A percentile compares a stretch with the other conserved stretches of the same genome.
Evolutionary conservation across 108 stramenopile species (phyloP).

Genomic region (Cyclotella distinguenda): DNA sequence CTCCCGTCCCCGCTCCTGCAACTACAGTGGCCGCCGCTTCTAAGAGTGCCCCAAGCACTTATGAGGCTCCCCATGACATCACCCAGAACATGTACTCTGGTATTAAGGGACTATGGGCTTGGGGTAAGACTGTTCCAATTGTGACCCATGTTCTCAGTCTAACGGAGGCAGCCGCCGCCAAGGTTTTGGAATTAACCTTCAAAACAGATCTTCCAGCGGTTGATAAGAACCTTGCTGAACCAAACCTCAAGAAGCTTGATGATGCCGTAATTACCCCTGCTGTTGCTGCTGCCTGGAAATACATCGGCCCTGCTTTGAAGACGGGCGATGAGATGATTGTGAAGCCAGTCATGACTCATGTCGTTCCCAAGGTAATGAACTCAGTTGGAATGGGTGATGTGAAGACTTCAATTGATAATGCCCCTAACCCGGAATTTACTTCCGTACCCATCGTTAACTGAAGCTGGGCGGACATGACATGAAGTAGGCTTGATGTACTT

Average conservation of each 20-base stretch:
- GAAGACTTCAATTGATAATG: conserved; percentile 12
- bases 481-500: too few species aligned
- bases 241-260: conserved; percentile 59
- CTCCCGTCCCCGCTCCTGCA: neutral
- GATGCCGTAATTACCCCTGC: conserved; percentile 63
- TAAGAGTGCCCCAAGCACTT: too few species aligned
- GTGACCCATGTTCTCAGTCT: conserved; percentile 55
- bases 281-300: conserved; percentile 50
- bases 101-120: conserved; percentile 69
- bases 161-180: conserved; percentile 67
- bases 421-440: conserved; percentile 31
- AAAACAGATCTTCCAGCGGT: conserved; percentile 52
- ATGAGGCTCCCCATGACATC: conserved; percentile 47
- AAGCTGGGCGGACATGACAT: too few species aligned
- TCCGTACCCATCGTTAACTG: conserved; percentile 14
- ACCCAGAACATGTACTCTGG: conserved; percentile 57
- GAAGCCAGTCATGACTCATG: conserved; percentile 26
- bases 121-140: conserved; percentile 71
- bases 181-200: conserved; percentile 48
- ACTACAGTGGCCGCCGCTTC: neutral
- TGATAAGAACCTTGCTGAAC: conserved; percentile 40
- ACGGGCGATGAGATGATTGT: conserved; percentile 63
- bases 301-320: conserved; percentile 47
- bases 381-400: conserved; percentile 15
- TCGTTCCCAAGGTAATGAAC: conserved; percentile 31